These are phyloP conservation scores for Crithidia bombi DNA, from an alignment of 208 protist species.

Conservation along the genomic window DNA sequence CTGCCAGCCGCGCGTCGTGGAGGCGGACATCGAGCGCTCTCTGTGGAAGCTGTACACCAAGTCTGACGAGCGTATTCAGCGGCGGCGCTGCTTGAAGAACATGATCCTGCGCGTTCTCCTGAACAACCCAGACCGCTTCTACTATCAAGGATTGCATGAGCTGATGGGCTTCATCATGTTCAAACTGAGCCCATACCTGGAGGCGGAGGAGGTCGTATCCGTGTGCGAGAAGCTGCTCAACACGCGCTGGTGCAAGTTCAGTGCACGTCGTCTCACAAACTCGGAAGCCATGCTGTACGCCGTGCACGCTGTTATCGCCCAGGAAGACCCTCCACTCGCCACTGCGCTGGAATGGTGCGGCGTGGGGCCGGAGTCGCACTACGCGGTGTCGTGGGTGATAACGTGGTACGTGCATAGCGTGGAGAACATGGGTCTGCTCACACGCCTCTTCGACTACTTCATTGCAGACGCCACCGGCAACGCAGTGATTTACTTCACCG, in stretches of 20 bases:
- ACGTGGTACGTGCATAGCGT: conserved; percentile 85
- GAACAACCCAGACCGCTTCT: conserved; percentile 60
- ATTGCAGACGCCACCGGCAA: conserved; percentile 55
- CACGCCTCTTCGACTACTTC: conserved; percentile 81
- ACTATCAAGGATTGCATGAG: conserved; percentile 90
- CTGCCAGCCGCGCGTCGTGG: conserved; percentile 79
- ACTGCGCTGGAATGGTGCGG: conserved; percentile 63
- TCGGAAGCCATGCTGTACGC: conserved; percentile 83
- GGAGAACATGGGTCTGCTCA: conserved; percentile 45
- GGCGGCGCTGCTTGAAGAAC: conserved; percentile 50
- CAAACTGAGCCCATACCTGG: conserved; percentile 44
- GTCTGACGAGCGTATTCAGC: conserved; percentile 40
- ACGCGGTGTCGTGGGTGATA: conserved; percentile 86
- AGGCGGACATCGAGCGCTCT: conserved; percentile 78
- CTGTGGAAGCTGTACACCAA: conserved; percentile 82
- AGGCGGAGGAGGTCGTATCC: conserved; percentile 47
- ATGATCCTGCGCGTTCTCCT: conserved; percentile 67
- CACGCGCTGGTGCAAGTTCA: conserved; percentile 68
- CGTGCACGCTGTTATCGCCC: conserved; percentile 69
- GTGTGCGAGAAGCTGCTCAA: conserved; percentile 69
- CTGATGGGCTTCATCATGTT: conserved; percentile 86
- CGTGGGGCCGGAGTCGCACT: conserved; percentile 85
- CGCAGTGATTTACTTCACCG: conserved; percentile 76
- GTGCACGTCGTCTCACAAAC: conserved; percentile 47
- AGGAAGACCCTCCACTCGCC: conserved; percentile 63